Conservation (phyloP, 2,329 filamentous ascomycete species). For the Colletotrichum sp. region DNA sequence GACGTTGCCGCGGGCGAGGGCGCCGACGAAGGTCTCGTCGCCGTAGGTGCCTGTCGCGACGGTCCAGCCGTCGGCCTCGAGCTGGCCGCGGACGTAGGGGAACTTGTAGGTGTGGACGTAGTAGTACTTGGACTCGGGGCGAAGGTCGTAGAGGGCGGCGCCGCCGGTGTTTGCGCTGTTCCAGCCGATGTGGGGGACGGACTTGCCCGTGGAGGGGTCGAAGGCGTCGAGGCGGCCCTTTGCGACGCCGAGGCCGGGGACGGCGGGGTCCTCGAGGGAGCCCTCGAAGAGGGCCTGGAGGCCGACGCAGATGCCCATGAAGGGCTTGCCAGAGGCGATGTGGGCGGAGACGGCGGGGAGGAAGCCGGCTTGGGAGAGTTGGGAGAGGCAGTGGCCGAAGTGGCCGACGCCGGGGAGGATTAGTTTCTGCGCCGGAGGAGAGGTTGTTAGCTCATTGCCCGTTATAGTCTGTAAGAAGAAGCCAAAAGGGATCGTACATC, state of each 20-base stretch:
- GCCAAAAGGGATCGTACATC: conserved; percentile 61
- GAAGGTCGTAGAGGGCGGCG: conserved; percentile 74
- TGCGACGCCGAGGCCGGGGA: conserved; percentile 78
- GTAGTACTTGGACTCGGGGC: conserved; percentile 91
- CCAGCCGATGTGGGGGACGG: conserved; percentile 99
- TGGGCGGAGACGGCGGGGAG: conserved; percentile 82
- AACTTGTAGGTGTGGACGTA: conserved; percentile 96
- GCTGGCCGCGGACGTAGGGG: conserved; percentile 72
- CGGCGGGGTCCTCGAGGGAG: conserved; percentile 77
- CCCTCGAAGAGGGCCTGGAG: conserved; percentile 88
- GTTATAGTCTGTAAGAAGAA: background rate
- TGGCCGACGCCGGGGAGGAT: conserved; percentile 97
- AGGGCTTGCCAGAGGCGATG: conserved; percentile 90
- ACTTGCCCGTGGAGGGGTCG: conserved; percentile 71
- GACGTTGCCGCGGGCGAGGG: conserved; percentile 83
- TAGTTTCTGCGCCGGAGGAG: conserved; percentile 67
- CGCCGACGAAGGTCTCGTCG: conserved; percentile 87
- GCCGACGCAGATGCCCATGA: conserved; percentile 97
- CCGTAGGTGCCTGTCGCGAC: conserved; percentile 93
- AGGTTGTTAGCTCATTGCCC: background rate
- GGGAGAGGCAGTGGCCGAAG: conserved; percentile 92
- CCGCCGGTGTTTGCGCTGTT: conserved; percentile 78
- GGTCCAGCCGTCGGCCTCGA: conserved; percentile 85
- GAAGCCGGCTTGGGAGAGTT: conserved; percentile 83
- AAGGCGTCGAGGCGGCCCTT: conserved; percentile 77